Conservation (phyloP, 768 basidiomycete genomes). For the Crepidotus variabilis region DNA sequence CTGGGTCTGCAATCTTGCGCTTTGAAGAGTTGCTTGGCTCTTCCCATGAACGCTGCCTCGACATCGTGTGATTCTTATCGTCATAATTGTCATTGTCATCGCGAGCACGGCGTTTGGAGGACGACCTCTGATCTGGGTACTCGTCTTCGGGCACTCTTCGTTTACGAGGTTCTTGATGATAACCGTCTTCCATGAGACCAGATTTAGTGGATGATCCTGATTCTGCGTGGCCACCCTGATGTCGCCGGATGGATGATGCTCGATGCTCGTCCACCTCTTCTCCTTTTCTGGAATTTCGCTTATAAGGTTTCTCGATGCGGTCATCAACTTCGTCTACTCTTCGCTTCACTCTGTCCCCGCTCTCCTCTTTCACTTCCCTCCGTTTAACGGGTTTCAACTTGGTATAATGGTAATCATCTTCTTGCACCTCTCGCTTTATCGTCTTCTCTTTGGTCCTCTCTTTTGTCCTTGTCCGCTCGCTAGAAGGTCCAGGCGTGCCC, state of each 20-base stretch:
- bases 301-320: neutral
- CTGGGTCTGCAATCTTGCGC: neutral
- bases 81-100: neutral
- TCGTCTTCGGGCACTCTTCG: neutral
- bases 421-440: neutral
- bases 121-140: neutral
- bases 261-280: neutral
- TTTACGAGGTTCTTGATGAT: too few relatives aligned
- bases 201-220: too few relatives aligned
- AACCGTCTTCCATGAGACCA: too few relatives aligned
- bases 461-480: neutral
- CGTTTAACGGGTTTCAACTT: neutral
- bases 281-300: neutral
- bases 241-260: neutral
- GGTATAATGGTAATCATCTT: neutral
- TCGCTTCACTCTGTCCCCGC: neutral
- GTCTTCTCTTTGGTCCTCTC: slow-evolving; percentile 1
- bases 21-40: slow-evolving; percentile 2
- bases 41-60: slow-evolving; percentile 1
- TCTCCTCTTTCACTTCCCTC: neutral
- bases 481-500: neutral
- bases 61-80: neutral
- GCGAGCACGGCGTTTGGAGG: neutral
- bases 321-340: neutral
- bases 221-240: too few relatives aligned